These are phyloP conservation scores for Coleophoma eucalyptorum DNA, from an alignment of 2,329 filamentous ascomycete species.

Conservation along the genomic window DNA sequence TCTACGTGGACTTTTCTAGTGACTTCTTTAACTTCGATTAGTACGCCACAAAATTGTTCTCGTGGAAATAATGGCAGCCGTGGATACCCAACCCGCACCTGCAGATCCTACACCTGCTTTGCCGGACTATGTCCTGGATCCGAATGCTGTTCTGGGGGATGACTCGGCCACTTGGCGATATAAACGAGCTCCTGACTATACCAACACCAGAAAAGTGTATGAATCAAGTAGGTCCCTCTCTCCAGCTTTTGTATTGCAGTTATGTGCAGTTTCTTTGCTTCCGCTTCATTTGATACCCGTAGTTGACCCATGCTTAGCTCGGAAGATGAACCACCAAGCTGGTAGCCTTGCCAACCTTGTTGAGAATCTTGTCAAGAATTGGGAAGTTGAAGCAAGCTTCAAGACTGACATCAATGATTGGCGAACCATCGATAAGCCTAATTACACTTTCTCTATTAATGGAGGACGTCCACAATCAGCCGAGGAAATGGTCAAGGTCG, in stretches of 20 bases:
- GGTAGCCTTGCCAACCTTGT: conserved; percentile 57
- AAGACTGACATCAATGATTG: conserved; percentile 58
- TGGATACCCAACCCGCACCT: conserved; percentile 8
- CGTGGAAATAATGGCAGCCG: conserved; percentile 12
- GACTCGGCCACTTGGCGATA: conserved; percentile 53
- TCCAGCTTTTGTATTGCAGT: neutral
- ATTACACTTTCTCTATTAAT: conserved; percentile 62
- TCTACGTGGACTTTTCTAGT: too few species aligned
- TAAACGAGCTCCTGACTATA: conserved; percentile 58
- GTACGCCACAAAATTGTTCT: too few species aligned
- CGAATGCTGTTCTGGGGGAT: conserved; percentile 54
- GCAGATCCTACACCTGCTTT: conserved; percentile 8
- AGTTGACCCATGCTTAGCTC: conserved; percentile 38
- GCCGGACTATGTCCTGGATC: conserved; percentile 56
- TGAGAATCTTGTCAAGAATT: conserved; percentile 70
- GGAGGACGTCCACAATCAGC: conserved; percentile 51
- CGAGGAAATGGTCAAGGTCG: conserved; percentile 63
- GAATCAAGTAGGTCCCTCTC: conserved; percentile 46
- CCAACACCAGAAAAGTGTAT: conserved; percentile 57
- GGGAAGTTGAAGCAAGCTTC: conserved; percentile 69
- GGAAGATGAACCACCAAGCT: conserved; percentile 49
- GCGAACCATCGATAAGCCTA: conserved; percentile 57
- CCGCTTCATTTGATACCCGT: neutral
- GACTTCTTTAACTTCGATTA: too few species aligned
- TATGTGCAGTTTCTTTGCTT: neutral